Evolutionary conservation across 1,139 yeast genomes (phyloP).

Genomic region (Pichia sp.): DNA sequence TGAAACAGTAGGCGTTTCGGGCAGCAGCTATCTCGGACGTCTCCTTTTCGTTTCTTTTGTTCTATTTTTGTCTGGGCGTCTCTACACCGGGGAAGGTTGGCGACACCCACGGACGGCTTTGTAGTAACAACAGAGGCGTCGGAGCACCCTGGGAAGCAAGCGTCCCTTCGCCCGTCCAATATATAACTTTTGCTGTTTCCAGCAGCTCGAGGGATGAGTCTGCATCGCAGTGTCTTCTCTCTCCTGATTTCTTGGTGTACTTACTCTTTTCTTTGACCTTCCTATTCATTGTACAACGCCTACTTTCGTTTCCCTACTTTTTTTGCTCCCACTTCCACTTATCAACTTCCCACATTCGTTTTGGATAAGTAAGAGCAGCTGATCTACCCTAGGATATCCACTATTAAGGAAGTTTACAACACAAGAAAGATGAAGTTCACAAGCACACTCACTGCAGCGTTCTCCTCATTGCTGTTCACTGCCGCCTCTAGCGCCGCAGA

Average conservation of each 20-base stretch:
- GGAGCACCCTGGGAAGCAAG: neutral
- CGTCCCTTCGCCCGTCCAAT: neutral
- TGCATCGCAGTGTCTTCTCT: neutral
- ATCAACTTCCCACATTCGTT: neutral
- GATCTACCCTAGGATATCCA: too few relatives aligned
- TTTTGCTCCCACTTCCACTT: neutral
- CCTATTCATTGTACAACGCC: neutral
- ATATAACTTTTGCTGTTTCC: neutral
- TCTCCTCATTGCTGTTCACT: constrained; percentile 14
- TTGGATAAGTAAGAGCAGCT: neutral
- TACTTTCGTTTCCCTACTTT: neutral
- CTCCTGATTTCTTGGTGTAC: neutral
- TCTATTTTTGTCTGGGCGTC: constrained; percentile 34
- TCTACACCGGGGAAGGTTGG: neutral
- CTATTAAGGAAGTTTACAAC: neutral
- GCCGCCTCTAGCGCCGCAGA: constrained; percentile 19
- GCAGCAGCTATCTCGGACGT: neutral
- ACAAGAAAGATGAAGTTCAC: neutral
- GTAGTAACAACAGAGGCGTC: neutral
- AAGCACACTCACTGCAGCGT: constrained; percentile 14
- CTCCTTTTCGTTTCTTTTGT: constrained; percentile 16
- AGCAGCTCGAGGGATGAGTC: neutral
- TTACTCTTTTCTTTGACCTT: neutral
- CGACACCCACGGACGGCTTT: neutral
- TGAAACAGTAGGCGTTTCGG: neutral